These are phyloP conservation scores for Fusarium dimerum DNA, from an alignment of 2,329 filamentous ascomycete species.

Conservation along the genomic window DNA sequence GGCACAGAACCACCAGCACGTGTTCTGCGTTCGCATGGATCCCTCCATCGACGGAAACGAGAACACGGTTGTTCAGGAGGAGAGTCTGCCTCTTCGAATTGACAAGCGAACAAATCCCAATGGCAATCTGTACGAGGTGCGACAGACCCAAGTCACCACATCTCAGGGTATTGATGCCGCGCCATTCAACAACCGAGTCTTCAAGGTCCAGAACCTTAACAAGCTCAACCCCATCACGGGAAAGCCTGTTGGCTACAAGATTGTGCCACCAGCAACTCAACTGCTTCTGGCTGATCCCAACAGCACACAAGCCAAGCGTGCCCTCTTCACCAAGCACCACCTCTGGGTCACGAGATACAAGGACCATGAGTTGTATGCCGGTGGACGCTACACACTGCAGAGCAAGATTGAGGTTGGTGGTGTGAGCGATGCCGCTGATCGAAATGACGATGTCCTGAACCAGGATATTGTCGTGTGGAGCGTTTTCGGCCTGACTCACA, in stretches of 20 bases:
- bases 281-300: slow-evolving; percentile 27
- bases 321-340: slow-evolving; percentile 9
- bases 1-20: slow-evolving; percentile 65
- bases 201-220: slow-evolving; percentile 47
- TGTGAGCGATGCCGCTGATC: not conserved
- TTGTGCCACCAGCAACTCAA: slow-evolving; percentile 47
- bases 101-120: slow-evolving; percentile 45
- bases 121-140: slow-evolving; percentile 44
- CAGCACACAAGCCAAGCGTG: slow-evolving; percentile 14
- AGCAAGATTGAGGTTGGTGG: slow-evolving; percentile 41
- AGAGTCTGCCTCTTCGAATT: slow-evolving; percentile 33
- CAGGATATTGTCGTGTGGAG: slow-evolving; percentile 86
- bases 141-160: slow-evolving; percentile 48
- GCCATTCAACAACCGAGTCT: slow-evolving; percentile 41
- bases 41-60: slow-evolving; percentile 59
- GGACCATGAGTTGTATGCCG: slow-evolving; percentile 51
- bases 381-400: slow-evolving; percentile 53
- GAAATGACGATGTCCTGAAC: slow-evolving; percentile 62
- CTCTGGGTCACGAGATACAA: slow-evolving; percentile 51
- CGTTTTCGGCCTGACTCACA: slow-evolving; percentile 80
- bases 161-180: too few species aligned
- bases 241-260: slow-evolving; percentile 40
- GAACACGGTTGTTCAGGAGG: slow-evolving; percentile 48
- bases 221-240: slow-evolving; percentile 36
- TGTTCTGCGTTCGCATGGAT: slow-evolving; percentile 62